Base-by-base conservation (phyloP, 2,329 filamentous ascomycete genomes). In the Colletotrichum kahawae region DNA sequence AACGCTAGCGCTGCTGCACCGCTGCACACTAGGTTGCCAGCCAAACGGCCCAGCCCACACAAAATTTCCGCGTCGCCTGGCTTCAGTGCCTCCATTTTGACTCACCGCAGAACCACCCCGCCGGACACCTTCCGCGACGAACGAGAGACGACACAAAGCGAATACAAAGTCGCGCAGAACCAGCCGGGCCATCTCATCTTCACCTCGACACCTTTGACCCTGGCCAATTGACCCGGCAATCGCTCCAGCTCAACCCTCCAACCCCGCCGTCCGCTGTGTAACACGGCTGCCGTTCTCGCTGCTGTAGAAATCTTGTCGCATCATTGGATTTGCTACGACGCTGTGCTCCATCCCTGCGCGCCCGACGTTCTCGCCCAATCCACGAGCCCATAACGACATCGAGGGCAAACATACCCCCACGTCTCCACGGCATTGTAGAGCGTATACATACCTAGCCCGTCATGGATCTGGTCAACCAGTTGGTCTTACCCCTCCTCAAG, bases 391-490 rank as follows among this genome's bases (percentile, higher is more conserved):
- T 71, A 57, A 63, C 67, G 29, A 36, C 24, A 57, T 34, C 31
- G 24, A 29, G 66, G 33, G 31, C 34, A 27, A 21, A 21, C 34
- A 34, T 9, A 48, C 66, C 48, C 51, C 33, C 34, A 43, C 60
- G 36, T 66, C 51, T 62, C 57, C 57, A 43, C 63, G 63, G 27
- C 62, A 33, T 34, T 31, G 57, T 29, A 66, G 33, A 62, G 21
- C 56, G 13, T 51, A 27, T 16, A 75, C 34, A 63, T 64, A 75
- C 56, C 38, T 65, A 70, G 67, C 67, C 74, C 56, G 68, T 74
- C 79, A 90, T 90, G 88, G 88, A 90, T 87, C 82, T 89, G 77
- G 87, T 90, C 75, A 88, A 90, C 82, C 87, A 87, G 89, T 90
- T 79, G 78, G 87, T 87, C 70, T 43, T 62, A 67, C 68, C 70